Evolutionary conservation across 305 asterid species (phyloP), one percentile per base, ranked within the genome.

Genomic region (Fraxinus sp.): DNA sequence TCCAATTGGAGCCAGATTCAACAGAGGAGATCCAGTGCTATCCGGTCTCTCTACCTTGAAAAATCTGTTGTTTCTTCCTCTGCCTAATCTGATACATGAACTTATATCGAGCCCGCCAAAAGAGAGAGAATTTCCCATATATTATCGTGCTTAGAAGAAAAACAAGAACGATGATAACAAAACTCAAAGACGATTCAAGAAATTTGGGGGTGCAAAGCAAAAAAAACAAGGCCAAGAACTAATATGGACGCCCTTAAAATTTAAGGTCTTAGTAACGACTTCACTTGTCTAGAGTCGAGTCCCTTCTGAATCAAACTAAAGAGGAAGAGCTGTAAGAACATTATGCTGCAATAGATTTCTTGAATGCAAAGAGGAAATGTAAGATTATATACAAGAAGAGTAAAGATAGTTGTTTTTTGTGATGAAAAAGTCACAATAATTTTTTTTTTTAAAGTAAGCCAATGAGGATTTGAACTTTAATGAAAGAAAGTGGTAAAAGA

Each of bases 101-200:
- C 28, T 49, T 30, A 0, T 49, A 5, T 73, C 37, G 11, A 80
- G 44, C 41, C 52, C 7, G 16, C 74, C 20, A 68, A 86, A 68
- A 80, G 78, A 59, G 20, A 83, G 44, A 44, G 79, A 82, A 49
- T 64, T 89, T 8, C 90, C 86, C 93, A 90, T 90, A 24, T 36
- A 11, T 28, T 14, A 2, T 10, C 7, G 33, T 66, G 73, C 36
- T 66, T 35, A 20, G 35, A 2, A 26, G 70, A 55, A 52, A 52
- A 62, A 57, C 30, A 8, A 11, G 36, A 10, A 11, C 18, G 30
- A 37, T 1, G 5, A 11, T 35, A 55, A 14, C 49, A 9, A 44
- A 36, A 10, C 26, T 57, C 11, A 11, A 7, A 14, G 66, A 18
- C 26, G 66, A 18, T 18, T 55, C 66, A 55, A 55, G 66, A 55